A percentile compares a stretch with the other conserved stretches of the same genome.
phyloP scores from a whole-genome alignment of 441 rosid genomes.

The Jatropha podagrica region DNA sequence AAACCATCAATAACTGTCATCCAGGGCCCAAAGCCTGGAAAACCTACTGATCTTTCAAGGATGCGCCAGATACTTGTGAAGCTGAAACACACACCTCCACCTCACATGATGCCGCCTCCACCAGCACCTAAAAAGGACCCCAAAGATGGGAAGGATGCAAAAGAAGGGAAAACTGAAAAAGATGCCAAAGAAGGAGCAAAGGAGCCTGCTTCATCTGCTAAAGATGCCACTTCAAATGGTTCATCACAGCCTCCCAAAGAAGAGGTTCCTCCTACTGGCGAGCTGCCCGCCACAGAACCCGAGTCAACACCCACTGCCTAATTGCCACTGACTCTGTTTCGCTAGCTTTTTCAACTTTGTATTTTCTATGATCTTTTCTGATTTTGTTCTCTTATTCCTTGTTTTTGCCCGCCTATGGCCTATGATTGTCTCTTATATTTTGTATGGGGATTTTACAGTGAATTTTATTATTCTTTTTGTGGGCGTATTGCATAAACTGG shows the following conservation, averaged over 20 bases:
- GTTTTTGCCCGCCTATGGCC: not conserved
- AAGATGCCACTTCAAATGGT: constrained; percentile 34
- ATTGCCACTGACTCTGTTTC: constrained; percentile 12
- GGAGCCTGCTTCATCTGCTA: constrained; percentile 26
- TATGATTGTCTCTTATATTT: constrained; percentile 1
- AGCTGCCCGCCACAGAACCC: constrained; percentile 34
- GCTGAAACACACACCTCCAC: constrained; percentile 86
- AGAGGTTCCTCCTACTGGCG: constrained; percentile 31
- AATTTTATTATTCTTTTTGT: constrained; percentile 7
- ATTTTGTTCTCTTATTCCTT: constrained; percentile 16
- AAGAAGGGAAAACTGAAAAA: constrained; percentile 35
- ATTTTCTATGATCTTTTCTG: constrained; percentile 16
- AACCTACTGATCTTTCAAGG: constrained; percentile 86
- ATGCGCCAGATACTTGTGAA: constrained; percentile 83
- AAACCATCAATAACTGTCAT: constrained; percentile 59
- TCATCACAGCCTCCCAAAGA: constrained; percentile 29
- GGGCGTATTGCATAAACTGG: constrained; percentile 17
- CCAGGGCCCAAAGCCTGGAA: constrained; percentile 97
- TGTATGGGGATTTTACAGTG: constrained; percentile 5
- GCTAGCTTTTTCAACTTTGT: constrained; percentile 2
- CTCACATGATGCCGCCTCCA: constrained; percentile 87
- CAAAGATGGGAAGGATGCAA: constrained; percentile 48
- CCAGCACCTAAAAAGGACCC: constrained; percentile 52
- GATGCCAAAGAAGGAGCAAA: constrained; percentile 26
- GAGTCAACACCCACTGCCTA: constrained; percentile 40